Conservation (phyloP, 176 grass and related monocot species). For the Oryza glumipatula region DNA sequence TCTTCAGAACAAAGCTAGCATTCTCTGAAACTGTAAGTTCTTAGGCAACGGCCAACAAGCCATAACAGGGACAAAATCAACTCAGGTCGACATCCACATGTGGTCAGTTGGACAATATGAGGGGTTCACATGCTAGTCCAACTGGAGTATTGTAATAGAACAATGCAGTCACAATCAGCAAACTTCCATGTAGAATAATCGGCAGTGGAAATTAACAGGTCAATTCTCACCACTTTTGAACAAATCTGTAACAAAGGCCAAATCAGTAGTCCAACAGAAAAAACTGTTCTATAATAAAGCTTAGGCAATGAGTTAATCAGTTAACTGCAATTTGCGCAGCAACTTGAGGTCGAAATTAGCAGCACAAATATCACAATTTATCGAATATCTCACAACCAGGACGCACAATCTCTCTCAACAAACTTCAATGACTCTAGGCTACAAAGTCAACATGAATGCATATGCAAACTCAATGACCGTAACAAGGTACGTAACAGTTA, state of each 20-base stretch:
- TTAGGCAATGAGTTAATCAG: conserved; percentile 10
- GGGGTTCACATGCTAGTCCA: conserved; percentile 21
- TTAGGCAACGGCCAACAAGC: neutral
- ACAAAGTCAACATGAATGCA: conserved; percentile 24
- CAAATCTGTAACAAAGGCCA: conserved; percentile 33
- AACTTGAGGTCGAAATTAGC: neutral
- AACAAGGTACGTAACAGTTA: neutral
- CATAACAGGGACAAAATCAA: conserved; percentile 24
- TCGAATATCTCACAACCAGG: conserved; percentile 6
- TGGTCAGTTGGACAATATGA: conserved; percentile 11
- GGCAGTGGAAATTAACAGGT: conserved; percentile 17
- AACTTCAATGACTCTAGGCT: neutral
- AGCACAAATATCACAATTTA: neutral
- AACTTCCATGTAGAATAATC: conserved; percentile 6
- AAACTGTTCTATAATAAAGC: neutral
- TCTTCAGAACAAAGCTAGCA: conserved; percentile 19
- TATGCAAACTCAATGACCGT: neutral
- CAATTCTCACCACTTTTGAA: conserved; percentile 15
- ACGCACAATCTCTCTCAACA: neutral
- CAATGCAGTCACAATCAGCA: conserved; percentile 22
- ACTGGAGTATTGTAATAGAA: conserved; percentile 7
- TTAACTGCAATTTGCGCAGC: neutral
- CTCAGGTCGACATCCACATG: conserved; percentile 16
- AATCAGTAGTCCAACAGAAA: conserved; percentile 21
- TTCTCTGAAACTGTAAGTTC: neutral